Evolutionary conservation across 805 yeast genomes (phyloP).

Genomic region (Kregervanrija delftensis): DNA sequence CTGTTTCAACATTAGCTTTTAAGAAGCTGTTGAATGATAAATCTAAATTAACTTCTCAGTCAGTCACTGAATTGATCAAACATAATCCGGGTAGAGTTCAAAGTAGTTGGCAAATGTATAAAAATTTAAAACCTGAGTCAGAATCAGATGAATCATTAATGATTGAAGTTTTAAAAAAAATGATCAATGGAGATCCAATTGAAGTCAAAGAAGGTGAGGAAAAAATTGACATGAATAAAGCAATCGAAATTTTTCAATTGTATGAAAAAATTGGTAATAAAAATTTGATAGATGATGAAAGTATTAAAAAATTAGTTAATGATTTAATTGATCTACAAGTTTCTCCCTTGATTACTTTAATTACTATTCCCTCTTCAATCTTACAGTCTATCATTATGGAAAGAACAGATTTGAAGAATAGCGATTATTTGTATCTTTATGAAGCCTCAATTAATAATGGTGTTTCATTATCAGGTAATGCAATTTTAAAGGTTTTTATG

Average conservation of each 20-base stretch:
- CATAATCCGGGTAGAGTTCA: slow-evolving; percentile 32
- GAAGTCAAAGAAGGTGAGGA: slow-evolving; percentile 17
- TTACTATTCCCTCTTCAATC: slow-evolving; percentile 11
- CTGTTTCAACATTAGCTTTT: slow-evolving; percentile 17
- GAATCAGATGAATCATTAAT: slow-evolving; percentile 5
- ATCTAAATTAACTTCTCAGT: slow-evolving; percentile 6
- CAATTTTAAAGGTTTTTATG: slow-evolving; percentile 9
- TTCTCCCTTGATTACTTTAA: slow-evolving; percentile 10
- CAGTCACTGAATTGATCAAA: slow-evolving; percentile 22
- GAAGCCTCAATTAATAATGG: slow-evolving; percentile 12
- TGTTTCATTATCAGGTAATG: slow-evolving; percentile 11
- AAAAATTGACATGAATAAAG: slow-evolving; percentile 10
- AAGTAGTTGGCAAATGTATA: slow-evolving; percentile 27
- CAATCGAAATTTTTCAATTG: slow-evolving; percentile 10
- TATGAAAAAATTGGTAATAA: slow-evolving; percentile 11
- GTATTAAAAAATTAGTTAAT: slow-evolving; percentile 9
- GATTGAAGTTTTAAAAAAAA: slow-evolving; percentile 12
- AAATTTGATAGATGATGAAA: slow-evolving; percentile 6
- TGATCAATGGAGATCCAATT: slow-evolving; percentile 17
- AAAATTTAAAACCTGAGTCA: slow-evolving; percentile 7
- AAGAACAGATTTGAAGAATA: slow-evolving; percentile 9
- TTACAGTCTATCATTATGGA: slow-evolving; percentile 6
- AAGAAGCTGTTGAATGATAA: slow-evolving; percentile 4
- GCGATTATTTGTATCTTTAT: slow-evolving; percentile 17
- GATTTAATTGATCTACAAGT: slow-evolving; percentile 16